Conservation (phyloP, 148 eudicot species). For the Beta vulgaris region DNA sequence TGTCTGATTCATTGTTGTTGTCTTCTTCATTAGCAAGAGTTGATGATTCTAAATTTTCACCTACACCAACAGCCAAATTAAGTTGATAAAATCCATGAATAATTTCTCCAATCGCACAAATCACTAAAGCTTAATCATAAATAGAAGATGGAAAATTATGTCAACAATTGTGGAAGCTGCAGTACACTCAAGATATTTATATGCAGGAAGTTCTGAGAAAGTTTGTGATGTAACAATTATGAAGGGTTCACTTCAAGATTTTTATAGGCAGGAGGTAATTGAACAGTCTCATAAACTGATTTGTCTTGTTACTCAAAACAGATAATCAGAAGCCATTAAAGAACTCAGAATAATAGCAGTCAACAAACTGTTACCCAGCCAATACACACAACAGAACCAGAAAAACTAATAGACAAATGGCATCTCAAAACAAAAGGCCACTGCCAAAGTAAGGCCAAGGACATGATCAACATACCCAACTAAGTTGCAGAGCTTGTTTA, state of each 20-base stretch:
- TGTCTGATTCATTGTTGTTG: constrained; percentile 30
- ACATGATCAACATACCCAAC: not conserved
- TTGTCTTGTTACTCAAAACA: not conserved
- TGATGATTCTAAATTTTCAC: constrained; percentile 31
- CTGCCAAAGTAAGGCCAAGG: not conserved
- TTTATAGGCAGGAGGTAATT: not conserved
- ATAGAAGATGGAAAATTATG: not conserved
- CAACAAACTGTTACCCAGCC: not conserved
- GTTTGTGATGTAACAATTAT: not conserved
- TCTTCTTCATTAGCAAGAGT: constrained; percentile 33
- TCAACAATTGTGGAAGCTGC: not conserved
- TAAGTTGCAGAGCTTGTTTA: not conserved
- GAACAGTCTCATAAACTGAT: not conserved
- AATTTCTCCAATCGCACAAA: not conserved
- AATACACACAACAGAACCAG: not conserved
- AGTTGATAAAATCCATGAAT: not conserved
- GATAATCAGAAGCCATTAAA: not conserved
- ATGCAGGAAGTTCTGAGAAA: not conserved
- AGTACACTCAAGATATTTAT: not conserved
- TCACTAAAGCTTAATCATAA: not conserved
- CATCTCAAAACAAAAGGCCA: not conserved
- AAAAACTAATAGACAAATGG: not conserved
- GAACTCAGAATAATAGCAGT: not conserved
- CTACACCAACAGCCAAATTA: constrained; percentile 24
- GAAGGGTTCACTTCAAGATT: not conserved